Evolutionary conservation across 352 stramenopile genomes (phyloP), one percentile per base, ranked within the genome.

Genomic region (Phytophthora pistaciae): DNA sequence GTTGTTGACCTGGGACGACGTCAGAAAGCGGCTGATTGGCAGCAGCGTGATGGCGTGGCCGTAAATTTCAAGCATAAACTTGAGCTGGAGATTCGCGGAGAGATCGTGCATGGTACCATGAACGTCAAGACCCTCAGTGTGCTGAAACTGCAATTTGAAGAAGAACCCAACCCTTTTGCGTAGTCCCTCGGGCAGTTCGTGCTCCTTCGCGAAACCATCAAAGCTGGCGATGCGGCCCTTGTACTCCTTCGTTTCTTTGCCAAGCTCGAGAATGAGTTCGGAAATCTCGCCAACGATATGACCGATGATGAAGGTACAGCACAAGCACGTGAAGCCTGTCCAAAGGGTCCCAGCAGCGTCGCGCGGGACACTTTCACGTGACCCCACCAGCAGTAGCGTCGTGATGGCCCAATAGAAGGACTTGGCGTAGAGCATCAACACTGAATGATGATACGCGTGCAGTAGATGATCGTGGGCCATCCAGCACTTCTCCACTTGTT

Each of bases 11-110:
- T 94, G 87, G 2, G 84, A 69, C 8, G 79, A 68, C 0, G 84
- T 81, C 5, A 94, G 62, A 50, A 89, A 89, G 6, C 75, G 83
- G 25, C 79, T 87, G 48, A 95, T 91, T 0, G 88, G 79, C 0
- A 94, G 58, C 29, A 61, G 46, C 1, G 70, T 18, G 16, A 94
- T 88, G 0, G 81, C 55, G 2, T 73, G 58, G 5, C 88, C 87
- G 50, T 93, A 93, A 10, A 94, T 84, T 44, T 93, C 87, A 21
- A 91, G 76, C 81, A 89, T 90, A 23, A 95, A 70, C 58, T 93
- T 90, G 18, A 94, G 76, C 20, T 79, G 82, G 16, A 95, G 71
- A 31, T 91, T 92, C 0, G 85, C 83, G 0, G 85, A 90, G 11
- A 95, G 62, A 42, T 95, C 85, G 21, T 87, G 76, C 1, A 92